Conservation (phyloP, 176 grass and related monocot species). For the Carex pumila region DNA sequence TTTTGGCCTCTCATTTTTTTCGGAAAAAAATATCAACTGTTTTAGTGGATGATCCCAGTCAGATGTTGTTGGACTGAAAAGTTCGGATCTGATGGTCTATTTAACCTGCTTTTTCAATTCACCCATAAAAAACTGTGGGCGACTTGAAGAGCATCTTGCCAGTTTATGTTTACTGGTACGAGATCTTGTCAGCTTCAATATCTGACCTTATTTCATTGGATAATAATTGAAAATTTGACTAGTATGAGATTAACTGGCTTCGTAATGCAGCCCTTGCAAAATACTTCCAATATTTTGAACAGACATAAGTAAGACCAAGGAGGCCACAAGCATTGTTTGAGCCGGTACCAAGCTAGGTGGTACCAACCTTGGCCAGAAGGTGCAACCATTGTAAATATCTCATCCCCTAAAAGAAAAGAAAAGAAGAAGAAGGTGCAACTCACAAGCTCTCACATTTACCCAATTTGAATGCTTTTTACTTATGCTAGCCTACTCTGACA, state of each 20-base stretch:
- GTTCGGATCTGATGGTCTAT: no score
- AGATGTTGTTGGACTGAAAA: not conserved
- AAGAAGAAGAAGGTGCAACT: not conserved
- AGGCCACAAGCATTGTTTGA: conserved; percentile 45
- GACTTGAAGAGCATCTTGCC: no score
- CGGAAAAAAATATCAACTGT: not conserved
- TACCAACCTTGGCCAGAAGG: conserved; percentile 87
- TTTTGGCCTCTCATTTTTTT: not conserved
- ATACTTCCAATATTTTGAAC: not conserved
- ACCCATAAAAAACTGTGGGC: no score
- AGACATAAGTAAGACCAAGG: conserved; percentile 22
- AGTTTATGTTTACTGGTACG: not conserved
- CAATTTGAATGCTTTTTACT: not conserved
- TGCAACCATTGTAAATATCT: conserved; percentile 55
- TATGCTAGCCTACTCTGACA: not conserved
- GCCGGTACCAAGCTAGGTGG: conserved; percentile 79
- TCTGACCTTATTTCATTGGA: not conserved
- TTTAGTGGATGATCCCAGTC: not conserved
- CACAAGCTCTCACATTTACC: not conserved
- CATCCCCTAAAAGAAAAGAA: not conserved
- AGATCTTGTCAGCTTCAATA: not conserved
- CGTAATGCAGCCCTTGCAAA: not conserved
- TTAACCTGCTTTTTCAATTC: no score
- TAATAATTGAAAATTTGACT: not conserved
- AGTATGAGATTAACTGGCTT: not conserved